Evolutionary conservation across 805 yeast genomes (phyloP).

Genomic region (Barnettozyma pratensis): DNA sequence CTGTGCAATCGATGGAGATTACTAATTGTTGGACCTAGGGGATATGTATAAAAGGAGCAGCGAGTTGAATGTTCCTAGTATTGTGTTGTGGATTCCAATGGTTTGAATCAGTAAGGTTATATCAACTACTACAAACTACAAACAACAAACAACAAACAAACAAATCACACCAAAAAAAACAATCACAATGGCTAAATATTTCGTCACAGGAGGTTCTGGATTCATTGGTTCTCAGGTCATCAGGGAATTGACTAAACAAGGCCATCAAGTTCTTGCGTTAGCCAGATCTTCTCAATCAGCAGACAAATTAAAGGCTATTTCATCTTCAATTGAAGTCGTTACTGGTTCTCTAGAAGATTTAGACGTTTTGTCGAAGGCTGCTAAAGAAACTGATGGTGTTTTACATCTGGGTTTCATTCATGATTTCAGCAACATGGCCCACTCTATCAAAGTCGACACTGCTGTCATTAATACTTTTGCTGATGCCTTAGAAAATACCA

Average conservation of each 20-base stretch:
- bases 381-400: conserved; percentile 29
- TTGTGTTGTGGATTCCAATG: no score
- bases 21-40: no score
- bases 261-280: conserved; percentile 27
- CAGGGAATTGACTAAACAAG: conserved; percentile 19
- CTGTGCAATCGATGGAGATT: no score
- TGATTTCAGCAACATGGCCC: conserved; percentile 23
- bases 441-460: conserved; percentile 22
- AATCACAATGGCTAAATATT: conserved; percentile 23
- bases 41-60: no score
- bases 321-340: conserved; percentile 20
- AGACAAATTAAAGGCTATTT: conserved; percentile 21
- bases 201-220: conserved; percentile 35
- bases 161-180: not conserved
- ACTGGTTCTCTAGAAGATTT: conserved; percentile 27
- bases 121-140: no score
- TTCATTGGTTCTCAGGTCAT: conserved; percentile 27
- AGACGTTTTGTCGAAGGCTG: conserved; percentile 26
- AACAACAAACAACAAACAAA: no score
- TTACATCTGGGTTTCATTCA: conserved; percentile 31
- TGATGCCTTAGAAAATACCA: conserved; percentile 26
- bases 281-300: conserved; percentile 30
- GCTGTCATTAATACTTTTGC: conserved; percentile 26
- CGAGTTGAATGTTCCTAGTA: no score
- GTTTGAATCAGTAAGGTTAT: no score